These are phyloP conservation scores for Ogataea hybrid DNA, from an alignment of 1,139 yeast species.

Conservation along the genomic window DNA sequence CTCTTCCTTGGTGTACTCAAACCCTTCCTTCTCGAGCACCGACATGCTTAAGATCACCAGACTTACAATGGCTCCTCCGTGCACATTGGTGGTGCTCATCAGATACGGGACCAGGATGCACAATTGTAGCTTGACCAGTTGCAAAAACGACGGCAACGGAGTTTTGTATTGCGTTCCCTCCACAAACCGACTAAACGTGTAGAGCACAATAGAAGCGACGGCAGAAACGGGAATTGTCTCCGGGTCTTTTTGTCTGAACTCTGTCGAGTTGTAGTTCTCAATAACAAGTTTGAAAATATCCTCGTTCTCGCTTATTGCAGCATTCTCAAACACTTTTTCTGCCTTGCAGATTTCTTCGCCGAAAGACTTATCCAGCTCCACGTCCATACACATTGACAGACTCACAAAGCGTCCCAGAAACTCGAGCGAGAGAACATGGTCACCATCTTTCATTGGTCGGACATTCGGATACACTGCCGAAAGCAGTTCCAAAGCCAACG, in stretches of 20 bases:
- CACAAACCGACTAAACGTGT: slow-evolving; percentile 26
- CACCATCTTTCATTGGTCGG: background rate
- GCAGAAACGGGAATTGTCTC: slow-evolving; percentile 27
- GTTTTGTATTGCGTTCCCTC: slow-evolving; percentile 13
- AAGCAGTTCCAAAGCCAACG: slow-evolving; percentile 7
- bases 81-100: slow-evolving; percentile 20
- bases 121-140: slow-evolving; percentile 27
- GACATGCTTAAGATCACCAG: slow-evolving; percentile 25
- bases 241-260: slow-evolving; percentile 16
- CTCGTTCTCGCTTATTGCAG: slow-evolving; percentile 28
- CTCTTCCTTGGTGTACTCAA: slow-evolving; percentile 6
- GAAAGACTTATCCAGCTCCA: slow-evolving; percentile 49
- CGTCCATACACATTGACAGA: slow-evolving; percentile 60
- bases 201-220: slow-evolving; percentile 32
- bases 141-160: slow-evolving; percentile 13
- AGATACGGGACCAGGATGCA: slow-evolving; percentile 27
- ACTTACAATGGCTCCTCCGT: slow-evolving; percentile 19
- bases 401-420: slow-evolving; percentile 14
- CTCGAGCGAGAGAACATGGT: slow-evolving; percentile 8
- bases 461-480: slow-evolving; percentile 8
- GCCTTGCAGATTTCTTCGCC: slow-evolving; percentile 32
- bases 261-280: slow-evolving; percentile 31
- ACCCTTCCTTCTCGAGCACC: slow-evolving; percentile 10
- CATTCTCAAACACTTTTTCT: slow-evolving; percentile 25
- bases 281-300: slow-evolving; percentile 39